Percentiles rank a stretch among this genome's conserved stretches.
phyloP scores from a whole-genome alignment of 2,329 filamentous ascomycete genomes.

The Daldinia eschscholtzii region DNA sequence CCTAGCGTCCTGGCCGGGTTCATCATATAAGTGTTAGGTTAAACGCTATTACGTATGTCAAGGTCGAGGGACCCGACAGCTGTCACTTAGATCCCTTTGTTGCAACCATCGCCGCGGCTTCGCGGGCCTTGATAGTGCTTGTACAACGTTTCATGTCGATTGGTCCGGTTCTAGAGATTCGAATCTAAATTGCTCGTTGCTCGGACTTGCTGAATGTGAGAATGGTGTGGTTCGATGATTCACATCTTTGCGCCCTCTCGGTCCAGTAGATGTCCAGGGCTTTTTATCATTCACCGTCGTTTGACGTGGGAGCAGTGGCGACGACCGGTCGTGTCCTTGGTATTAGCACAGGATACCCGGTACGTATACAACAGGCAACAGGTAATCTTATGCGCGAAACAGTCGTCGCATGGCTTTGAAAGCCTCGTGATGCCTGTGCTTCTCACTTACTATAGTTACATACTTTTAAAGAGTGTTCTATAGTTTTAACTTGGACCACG shows the following conservation, averaged over 20 bases:
- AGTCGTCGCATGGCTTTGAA: neutral
- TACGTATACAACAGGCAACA: constrained; percentile 1
- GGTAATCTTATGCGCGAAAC: neutral
- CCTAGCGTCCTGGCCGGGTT: constrained; percentile 17
- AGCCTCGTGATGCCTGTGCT: neutral
- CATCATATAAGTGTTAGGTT: constrained; percentile 26
- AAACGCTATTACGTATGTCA: constrained; percentile 33
- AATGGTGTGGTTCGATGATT: constrained; percentile 22
- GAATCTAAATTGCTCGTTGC: constrained; percentile 20
- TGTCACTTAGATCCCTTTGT: constrained; percentile 19
- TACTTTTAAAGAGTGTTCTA: constrained; percentile 11
- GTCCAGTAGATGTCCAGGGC: constrained; percentile 6
- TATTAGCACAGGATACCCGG: neutral
- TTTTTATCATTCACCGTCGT: constrained; percentile 5
- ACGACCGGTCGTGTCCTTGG: neutral
- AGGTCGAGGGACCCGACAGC: constrained; percentile 14
- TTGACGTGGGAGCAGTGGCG: neutral
- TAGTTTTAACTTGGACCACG: neutral
- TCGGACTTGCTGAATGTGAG: constrained; percentile 22
- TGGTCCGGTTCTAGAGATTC: constrained; percentile 23
- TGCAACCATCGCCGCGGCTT: constrained; percentile 31
- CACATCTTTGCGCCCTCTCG: constrained; percentile 3
- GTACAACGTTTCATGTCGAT: constrained; percentile 37
- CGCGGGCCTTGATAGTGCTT: constrained; percentile 22
- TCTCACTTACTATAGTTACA: neutral